Percentiles rank a stretch among this genome's conserved stretches.
phyloP scores from a whole-genome alignment of 2,329 filamentous ascomycete species.

The Lachnellula subtilissima region DNA sequence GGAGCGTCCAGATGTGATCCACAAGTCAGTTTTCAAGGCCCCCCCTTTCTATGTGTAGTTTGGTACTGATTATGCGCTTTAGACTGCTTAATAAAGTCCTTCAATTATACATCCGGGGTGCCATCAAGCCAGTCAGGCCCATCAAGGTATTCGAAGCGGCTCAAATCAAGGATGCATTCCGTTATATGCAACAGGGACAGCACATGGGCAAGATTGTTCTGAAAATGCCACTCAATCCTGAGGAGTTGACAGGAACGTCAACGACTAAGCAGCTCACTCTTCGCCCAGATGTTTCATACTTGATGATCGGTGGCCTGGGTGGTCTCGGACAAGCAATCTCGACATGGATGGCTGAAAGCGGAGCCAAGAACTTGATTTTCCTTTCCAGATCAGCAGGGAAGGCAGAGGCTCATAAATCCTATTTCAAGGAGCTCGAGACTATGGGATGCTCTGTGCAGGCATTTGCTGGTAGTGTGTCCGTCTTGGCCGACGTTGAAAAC shows the following conservation, averaged over 20 bases:
- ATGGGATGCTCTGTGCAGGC: conserved; percentile 14
- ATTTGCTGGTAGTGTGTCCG: conserved; percentile 11
- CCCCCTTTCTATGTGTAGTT: background rate
- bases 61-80: background rate
- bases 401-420: conserved; percentile 10
- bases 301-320: conserved; percentile 39
- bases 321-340: conserved; percentile 37
- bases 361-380: conserved; percentile 36
- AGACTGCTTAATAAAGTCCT: conserved; percentile 6
- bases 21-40: conserved; percentile 2
- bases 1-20: background rate
- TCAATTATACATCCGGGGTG: background rate
- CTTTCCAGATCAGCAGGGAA: conserved; percentile 36
- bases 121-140: conserved; percentile 23
- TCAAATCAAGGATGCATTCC: conserved; percentile 13
- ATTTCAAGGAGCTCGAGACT: conserved; percentile 15
- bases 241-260: background rate
- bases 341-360: conserved; percentile 34
- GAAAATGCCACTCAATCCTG: conserved; percentile 18
- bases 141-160: conserved; percentile 32
- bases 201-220: conserved; percentile 13
- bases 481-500: conserved; percentile 5
- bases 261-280: background rate
- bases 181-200: conserved; percentile 10
- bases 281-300: conserved; percentile 27